Percentiles rank a stretch among this genome's conserved stretches.
phyloP scores from a whole-genome alignment of 257 asterid species.

The Fraxinus americana region DNA sequence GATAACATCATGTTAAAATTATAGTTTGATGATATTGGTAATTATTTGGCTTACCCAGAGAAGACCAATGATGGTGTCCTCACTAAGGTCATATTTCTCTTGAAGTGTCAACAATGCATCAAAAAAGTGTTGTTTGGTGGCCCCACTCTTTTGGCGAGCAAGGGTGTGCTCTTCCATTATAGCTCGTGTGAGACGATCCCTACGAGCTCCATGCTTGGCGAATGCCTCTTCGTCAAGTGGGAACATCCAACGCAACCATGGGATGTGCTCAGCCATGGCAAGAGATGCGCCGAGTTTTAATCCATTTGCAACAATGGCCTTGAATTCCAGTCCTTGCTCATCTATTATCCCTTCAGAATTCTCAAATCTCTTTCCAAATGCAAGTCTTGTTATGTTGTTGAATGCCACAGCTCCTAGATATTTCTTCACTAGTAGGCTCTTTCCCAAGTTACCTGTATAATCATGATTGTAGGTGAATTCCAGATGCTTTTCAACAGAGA shows the following conservation, averaged over 20 bases:
- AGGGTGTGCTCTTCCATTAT: conserved; percentile 75
- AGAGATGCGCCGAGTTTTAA: conserved; percentile 70
- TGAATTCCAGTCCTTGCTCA: conserved; percentile 75
- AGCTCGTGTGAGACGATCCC: conserved; percentile 62
- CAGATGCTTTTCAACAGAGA: neutral
- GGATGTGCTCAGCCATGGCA: conserved; percentile 72
- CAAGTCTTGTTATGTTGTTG: conserved; percentile 77
- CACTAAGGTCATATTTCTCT: conserved; percentile 72
- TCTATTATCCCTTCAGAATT: conserved; percentile 58
- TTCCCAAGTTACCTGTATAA: conserved; percentile 49
- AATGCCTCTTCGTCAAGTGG: conserved; percentile 67
- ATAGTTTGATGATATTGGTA: neutral
- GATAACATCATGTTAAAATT: neutral
- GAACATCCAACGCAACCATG: conserved; percentile 81
- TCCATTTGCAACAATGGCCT: conserved; percentile 61
- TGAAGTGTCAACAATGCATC: conserved; percentile 62
- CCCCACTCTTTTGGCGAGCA: conserved; percentile 59
- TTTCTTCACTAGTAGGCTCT: conserved; percentile 56
- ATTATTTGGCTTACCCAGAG: conserved; percentile 58
- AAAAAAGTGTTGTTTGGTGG: conserved; percentile 62
- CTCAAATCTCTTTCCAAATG: conserved; percentile 66
- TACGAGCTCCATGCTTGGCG: conserved; percentile 56
- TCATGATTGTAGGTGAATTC: neutral
- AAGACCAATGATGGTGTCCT: conserved; percentile 76
- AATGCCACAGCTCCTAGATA: conserved; percentile 72